These are phyloP conservation scores for Thalassiosira delicatula DNA, from an alignment of 352 stramenopile species.

Conservation along the genomic window DNA sequence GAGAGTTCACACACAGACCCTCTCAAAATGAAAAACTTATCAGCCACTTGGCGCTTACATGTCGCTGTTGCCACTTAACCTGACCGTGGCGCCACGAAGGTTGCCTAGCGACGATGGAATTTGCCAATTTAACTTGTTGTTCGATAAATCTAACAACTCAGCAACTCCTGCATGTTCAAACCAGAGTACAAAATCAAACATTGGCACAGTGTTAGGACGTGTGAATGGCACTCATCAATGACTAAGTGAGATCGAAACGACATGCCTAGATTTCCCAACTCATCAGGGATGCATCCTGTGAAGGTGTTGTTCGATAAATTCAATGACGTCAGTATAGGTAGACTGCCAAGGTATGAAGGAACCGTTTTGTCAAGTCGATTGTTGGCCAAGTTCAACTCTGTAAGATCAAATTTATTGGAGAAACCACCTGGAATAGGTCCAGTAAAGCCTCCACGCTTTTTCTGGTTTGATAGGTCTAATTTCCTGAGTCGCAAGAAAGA, in stretches of 20 bases:
- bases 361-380: conserved; percentile 20
- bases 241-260: too few species aligned
- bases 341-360: conserved; percentile 4
- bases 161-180: too few species aligned
- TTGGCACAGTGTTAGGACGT: too few species aligned
- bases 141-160: conserved; percentile 35
- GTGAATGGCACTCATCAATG: too few species aligned
- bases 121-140: conserved; percentile 21
- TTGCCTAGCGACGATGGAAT: conserved; percentile 28
- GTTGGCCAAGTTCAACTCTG: conserved; percentile 6
- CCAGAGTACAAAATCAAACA: too few species aligned
- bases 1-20: too few species aligned
- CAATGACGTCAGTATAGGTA: conserved; percentile 6
- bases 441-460: neutral
- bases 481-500: conserved; percentile 4
- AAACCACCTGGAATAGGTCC: conserved; percentile 10
- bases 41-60: too few species aligned
- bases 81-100: too few species aligned
- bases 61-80: too few species aligned
- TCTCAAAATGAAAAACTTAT: too few species aligned
- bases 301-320: conserved; percentile 41
- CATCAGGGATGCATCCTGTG: conserved; percentile 2
- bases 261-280: too few species aligned
- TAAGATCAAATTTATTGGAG: conserved; percentile 8
- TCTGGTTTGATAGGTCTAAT: conserved; percentile 22